phyloP scores from a whole-genome alignment of 2,329 filamentous ascomycete genomes.

The Xylaria sp. region DNA sequence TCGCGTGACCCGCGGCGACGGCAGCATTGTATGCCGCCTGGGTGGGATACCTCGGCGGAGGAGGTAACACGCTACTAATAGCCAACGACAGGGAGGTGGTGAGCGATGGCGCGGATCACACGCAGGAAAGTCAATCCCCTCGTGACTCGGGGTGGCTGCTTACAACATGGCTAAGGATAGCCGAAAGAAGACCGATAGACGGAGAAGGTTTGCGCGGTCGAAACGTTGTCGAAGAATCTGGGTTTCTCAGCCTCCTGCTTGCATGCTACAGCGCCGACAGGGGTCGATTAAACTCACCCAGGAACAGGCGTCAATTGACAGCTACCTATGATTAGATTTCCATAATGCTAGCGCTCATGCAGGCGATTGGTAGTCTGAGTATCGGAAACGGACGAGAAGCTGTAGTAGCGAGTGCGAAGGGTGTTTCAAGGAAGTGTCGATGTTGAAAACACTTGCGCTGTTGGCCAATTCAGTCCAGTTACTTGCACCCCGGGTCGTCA shows the following conservation, averaged over 20 bases:
- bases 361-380: not conserved
- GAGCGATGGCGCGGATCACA: constrained; percentile 24
- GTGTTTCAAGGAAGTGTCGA: constrained; percentile 1
- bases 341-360: not conserved
- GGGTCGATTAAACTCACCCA: constrained; percentile 5
- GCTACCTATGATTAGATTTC: not conserved
- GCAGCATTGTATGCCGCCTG: constrained; percentile 78
- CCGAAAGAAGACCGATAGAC: constrained; percentile 5
- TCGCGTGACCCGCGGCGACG: constrained; percentile 73
- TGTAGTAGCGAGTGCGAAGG: not conserved
- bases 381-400: not conserved
- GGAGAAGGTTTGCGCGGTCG: not conserved
- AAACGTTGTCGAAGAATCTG: not conserved
- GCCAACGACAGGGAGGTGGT: constrained; percentile 26
- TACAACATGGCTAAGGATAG: constrained; percentile 46
- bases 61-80: constrained; percentile 78
- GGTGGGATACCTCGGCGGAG: constrained; percentile 84
- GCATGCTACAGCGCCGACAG: constrained; percentile 1
- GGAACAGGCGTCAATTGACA: not conserved
- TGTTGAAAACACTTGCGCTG: constrained; percentile 6
- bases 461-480: not conserved
- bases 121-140: constrained; percentile 4
- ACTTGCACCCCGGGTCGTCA: constrained; percentile 5
- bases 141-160: constrained; percentile 25
- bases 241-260: constrained; percentile 2